Conservation (phyloP, 192 early-diverging fungal genomes). For the Dissophora ornata region DNA sequence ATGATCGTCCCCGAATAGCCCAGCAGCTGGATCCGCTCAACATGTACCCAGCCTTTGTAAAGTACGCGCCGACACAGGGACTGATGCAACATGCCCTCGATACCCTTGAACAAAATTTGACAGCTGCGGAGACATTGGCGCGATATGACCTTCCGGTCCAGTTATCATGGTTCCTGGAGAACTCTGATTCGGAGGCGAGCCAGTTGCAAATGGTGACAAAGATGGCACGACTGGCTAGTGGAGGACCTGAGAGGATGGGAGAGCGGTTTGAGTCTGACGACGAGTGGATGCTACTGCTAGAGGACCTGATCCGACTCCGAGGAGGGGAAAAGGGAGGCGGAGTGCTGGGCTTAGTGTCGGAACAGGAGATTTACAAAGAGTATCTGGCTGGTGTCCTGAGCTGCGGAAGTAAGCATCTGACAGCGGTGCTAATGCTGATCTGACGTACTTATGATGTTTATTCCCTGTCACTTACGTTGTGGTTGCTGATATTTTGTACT, state of each 20-base stretch:
- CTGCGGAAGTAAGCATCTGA: constrained; percentile 65
- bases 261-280: constrained; percentile 69
- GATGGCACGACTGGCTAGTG: constrained; percentile 64
- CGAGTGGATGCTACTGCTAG: constrained; percentile 72
- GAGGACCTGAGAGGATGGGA: constrained; percentile 62
- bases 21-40: constrained; percentile 49
- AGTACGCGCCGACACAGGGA: constrained; percentile 46
- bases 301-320: constrained; percentile 70
- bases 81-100: constrained; percentile 63
- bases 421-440: background rate
- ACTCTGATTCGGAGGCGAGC: constrained; percentile 53
- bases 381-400: constrained; percentile 69
- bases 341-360: constrained; percentile 64
- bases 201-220: constrained; percentile 71
- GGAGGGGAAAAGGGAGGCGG: constrained; percentile 57
- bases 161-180: constrained; percentile 69
- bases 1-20: constrained; percentile 24
- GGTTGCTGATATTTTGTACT: too few relatives aligned
- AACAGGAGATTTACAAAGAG: constrained; percentile 68
- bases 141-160: constrained; percentile 68
- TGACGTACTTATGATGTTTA: background rate
- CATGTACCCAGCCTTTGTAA: constrained; percentile 52
- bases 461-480: too few relatives aligned
- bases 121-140: constrained; percentile 67
- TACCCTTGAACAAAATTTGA: constrained; percentile 69